Conservation (phyloP, 1,284 basidiomycete species). For the Schizophyllum commune region DNA sequence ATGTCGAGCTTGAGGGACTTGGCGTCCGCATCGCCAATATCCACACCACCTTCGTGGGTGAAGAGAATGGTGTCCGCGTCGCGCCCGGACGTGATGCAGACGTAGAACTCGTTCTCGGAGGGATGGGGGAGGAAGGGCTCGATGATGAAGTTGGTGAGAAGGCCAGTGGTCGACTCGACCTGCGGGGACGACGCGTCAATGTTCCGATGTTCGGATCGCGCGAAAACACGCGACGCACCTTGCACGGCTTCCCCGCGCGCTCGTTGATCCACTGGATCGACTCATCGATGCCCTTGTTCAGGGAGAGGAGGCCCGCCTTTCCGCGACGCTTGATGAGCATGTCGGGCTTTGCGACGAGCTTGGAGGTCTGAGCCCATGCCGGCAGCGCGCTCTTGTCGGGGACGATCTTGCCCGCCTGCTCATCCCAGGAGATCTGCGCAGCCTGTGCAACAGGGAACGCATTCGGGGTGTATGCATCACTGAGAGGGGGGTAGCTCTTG, state of each 20-base stretch:
- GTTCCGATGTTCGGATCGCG: constrained; percentile 1
- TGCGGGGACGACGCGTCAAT: constrained; percentile 24
- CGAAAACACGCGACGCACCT: constrained; percentile 39
- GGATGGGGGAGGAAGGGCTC: constrained; percentile 98
- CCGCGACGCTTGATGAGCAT: constrained; percentile 99
- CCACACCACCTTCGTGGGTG: constrained; percentile 98
- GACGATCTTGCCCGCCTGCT: constrained; percentile 74
- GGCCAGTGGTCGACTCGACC: constrained; percentile 92
- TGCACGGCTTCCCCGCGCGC: constrained; percentile 90
- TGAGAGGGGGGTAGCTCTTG: constrained; percentile 36
- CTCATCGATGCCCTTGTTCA: constrained; percentile 87
- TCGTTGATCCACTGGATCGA: constrained; percentile 84
- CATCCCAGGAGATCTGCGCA: constrained; percentile 85
- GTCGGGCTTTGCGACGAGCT: constrained; percentile 93
- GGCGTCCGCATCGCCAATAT: constrained; percentile 97
- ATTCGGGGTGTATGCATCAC: constrained; percentile 40
- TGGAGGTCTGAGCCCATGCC: constrained; percentile 73
- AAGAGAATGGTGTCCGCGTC: constrained; percentile 97
- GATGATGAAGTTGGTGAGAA: constrained; percentile 95
- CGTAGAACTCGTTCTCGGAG: constrained; percentile 93
- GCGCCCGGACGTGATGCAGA: constrained; percentile 95
- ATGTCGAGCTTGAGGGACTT: constrained; percentile 91
- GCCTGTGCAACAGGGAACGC: constrained; percentile 62
- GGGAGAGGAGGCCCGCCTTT: constrained; percentile 90
- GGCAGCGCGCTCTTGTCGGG: constrained; percentile 50